Evolutionary conservation across 345 rosid species (phyloP).

Genomic region (Linum tenue): DNA sequence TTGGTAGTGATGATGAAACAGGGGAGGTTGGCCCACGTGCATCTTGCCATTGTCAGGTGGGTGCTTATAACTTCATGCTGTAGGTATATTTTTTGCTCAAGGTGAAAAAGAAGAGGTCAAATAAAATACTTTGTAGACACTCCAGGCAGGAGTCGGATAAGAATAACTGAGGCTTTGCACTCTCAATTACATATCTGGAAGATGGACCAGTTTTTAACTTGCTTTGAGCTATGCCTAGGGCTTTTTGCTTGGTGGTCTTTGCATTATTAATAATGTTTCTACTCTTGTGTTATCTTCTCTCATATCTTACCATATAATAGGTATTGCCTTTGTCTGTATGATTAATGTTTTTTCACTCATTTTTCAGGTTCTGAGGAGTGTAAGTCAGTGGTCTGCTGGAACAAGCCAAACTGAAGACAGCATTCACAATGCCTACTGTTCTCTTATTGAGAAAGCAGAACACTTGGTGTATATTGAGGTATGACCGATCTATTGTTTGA

Average conservation of each 20-base stretch:
- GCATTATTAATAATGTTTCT: constrained; percentile 1
- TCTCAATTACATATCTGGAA: no score
- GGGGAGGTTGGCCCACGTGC: constrained; percentile 89
- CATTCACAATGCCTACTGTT: constrained; percentile 84
- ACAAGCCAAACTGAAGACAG: constrained; percentile 94
- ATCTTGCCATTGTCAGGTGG: constrained; percentile 93
- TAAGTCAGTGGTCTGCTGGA: constrained; percentile 99
- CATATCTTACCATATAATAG: neutral
- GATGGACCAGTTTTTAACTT: no score
- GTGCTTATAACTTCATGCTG: constrained; percentile 12
- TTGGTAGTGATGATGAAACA: constrained; percentile 41
- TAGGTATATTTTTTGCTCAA: neutral
- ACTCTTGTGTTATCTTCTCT: constrained; percentile 4
- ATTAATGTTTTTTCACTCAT: no score
- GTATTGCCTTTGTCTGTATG: no score
- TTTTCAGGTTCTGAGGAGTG: constrained; percentile 92
- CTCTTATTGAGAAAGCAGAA: constrained; percentile 95
- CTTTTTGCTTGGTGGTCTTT: constrained; percentile 9
- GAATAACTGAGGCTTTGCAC: no score
- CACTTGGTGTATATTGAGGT: constrained; percentile 94
- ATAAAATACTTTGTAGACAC: no score
- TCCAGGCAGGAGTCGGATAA: no score
- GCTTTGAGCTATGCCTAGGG: no score
- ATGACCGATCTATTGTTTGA: constrained; percentile 2
- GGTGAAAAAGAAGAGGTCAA: no score